Percentiles rank a stretch among this genome's conserved stretches.
Conservation (phyloP, 345 rosid species). For the Populus pruinosa region DNA sequence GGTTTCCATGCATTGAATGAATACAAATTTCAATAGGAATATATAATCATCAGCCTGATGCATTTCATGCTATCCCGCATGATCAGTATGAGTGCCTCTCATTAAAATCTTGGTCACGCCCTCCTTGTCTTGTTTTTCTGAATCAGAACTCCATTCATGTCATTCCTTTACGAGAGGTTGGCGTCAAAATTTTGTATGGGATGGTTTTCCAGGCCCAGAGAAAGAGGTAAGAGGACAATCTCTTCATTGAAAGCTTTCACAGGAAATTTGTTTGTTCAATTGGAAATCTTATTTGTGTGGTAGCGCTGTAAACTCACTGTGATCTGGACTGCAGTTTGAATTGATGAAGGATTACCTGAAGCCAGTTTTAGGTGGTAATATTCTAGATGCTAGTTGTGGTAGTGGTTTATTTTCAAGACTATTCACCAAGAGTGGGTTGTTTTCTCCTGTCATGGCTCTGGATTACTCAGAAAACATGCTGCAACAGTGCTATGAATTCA, state of each 20-base stretch:
- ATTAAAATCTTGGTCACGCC: not conserved
- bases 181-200: slow-evolving; percentile 76
- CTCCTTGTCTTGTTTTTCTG: slow-evolving; percentile 12
- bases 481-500: slow-evolving; percentile 61
- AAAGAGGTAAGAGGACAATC: slow-evolving; percentile 53
- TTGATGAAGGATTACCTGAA: slow-evolving; percentile 64
- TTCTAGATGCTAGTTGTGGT: slow-evolving; percentile 88
- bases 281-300: not conserved
- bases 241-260: not conserved
- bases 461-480: slow-evolving; percentile 95
- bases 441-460: slow-evolving; percentile 69
- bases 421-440: slow-evolving; percentile 65
- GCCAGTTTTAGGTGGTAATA: slow-evolving; percentile 76
- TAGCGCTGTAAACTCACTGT: slow-evolving; percentile 5
- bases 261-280: not conserved
- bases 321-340: slow-evolving; percentile 55
- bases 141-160: slow-evolving; percentile 56
- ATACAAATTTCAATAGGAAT: not conserved
- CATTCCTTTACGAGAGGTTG: slow-evolving; percentile 89
- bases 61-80: not conserved
- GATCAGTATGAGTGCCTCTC: not conserved
- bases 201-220: slow-evolving; percentile 86
- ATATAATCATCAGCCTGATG: not conserved
- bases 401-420: slow-evolving; percentile 82
- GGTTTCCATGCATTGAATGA: not conserved